Evolutionary conservation across 345 rosid genomes (phyloP), one percentile per base, ranked within the genome.

Genomic region (Carallia pectinifolia): DNA sequence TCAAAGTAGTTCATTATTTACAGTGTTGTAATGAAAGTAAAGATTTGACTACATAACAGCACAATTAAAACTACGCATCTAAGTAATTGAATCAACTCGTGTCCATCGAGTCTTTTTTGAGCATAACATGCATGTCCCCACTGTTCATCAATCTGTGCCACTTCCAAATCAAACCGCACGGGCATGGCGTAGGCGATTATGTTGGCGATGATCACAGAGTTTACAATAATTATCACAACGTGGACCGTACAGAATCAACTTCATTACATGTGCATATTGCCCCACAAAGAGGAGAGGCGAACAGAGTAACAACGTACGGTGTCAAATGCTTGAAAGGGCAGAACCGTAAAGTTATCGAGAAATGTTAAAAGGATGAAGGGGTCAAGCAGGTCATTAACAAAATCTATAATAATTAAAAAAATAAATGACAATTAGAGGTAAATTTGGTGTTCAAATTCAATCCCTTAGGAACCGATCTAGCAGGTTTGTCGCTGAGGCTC

Each of bases 381-480:
- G 78, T 34, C 56, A 72, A 67, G 64, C 17, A 61, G 61, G 69
- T 75, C 58, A 62, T 75, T 72, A 73, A 36, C 29, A 62, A 71
- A 66, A 55, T 76, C 40, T 71, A 60, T 54, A 44, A 27, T 48
- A 71, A 69, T 71, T 54, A 54, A 23, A 55, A 55, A 2, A 55
- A 55, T 6, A 12, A 55, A 0, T 2, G 33, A 8, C 10, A 55
- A 19, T 8, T 9, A 18, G 58, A 8, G 58, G 29, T 6, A 8
- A 63, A 76, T 67, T 64, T 53, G 56, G 64, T 38, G 71, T 73
- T 75, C 61, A 79, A 77, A 72, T 77, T 63, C 81, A 81, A 80
- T 58, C 50, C 83, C 83, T 72, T 38, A 58, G 62, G 78, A 86
- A 81, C 81, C 80, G 83, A 86, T 77, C 85, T 72, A 73, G 80